Evolutionary conservation across 2,329 filamentous ascomycete genomes (phyloP), one percentile per base, ranked within the genome.

Genomic region (Neonectria sp.): DNA sequence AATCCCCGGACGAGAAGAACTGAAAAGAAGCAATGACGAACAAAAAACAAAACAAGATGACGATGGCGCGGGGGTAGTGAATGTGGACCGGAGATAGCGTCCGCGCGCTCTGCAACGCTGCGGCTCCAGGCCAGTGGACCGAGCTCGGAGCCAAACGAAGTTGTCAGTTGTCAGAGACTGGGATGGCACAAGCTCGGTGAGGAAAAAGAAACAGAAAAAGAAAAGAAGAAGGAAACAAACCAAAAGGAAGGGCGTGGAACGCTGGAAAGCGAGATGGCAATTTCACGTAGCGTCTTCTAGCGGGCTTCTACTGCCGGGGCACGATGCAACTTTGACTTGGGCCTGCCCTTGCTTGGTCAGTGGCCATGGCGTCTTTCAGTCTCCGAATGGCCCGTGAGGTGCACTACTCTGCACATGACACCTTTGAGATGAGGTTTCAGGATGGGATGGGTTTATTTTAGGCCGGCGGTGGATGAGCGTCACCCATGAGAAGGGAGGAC

Each of bases 261-360:
- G 45, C n/a, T 29, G 46, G 27, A 55, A 51, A 29, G 29, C 57
- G 59, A 40, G 37, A 49, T 17, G 24, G 65, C 68, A 75, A 71
- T 69, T 68, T 71, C 60, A 68, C 55, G 58, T 67, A 67, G 64
- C 67, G 67, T 62, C 69, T 75, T 75, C 74, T 76, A 75, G 74
- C 68, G 74, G 70, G 71, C 67, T 76, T 76, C 74, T 63, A 76
- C n/a, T 63, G 71, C 72, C 60, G 60, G 73, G 72, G 69, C 58
- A 53, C 55, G 71, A 46, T 75, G 45, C 25, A 40, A 29, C 55
- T 17, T 13, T 35, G 40, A 29, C 55, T 46, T 51, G 60, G 27
- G 31, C 43, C 13, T 37, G 37, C 37, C 37, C 48, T 51, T n/a
- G 48, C 3, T 15, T 61, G 49, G 57, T 12, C 33, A 53, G n/a